Conservation (phyloP, 1,139 yeast species). For the Casaregolazyma lundiana region DNA sequence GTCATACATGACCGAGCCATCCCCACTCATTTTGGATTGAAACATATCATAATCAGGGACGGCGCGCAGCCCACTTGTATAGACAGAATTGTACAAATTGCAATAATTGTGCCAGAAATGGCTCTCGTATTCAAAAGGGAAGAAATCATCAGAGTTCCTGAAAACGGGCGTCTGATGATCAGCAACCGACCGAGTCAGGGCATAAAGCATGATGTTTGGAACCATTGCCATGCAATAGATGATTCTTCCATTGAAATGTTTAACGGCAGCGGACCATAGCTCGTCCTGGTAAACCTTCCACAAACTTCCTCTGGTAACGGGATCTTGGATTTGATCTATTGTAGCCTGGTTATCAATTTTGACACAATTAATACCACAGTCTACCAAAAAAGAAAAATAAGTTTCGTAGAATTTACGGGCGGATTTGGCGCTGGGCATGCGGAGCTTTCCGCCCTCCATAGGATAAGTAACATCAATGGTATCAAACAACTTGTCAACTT, state of each 20-base stretch:
- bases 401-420: constrained; percentile 26
- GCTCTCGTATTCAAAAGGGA: constrained; percentile 25
- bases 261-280: constrained; percentile 20
- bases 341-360: constrained; percentile 32
- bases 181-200: constrained; percentile 13
- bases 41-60: constrained; percentile 34
- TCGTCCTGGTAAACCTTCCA: constrained; percentile 27
- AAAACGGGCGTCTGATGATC: constrained; percentile 21
- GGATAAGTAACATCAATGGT: constrained; percentile 13
- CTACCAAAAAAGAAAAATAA: constrained; percentile 25
- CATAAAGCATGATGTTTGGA: constrained; percentile 24
- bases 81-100: constrained; percentile 27
- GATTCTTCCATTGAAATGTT: constrained; percentile 26
- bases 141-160: constrained; percentile 31
- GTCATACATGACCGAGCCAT: constrained; percentile 3
- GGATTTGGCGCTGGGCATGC: constrained; percentile 17
- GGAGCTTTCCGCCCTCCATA: constrained; percentile 7
- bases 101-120: constrained; percentile 33
- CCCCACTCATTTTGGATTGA: constrained; percentile 21
- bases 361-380: constrained; percentile 27
- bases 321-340: constrained; percentile 25
- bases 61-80: constrained; percentile 25
- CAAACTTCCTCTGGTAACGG: constrained; percentile 18
- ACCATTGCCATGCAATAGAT: constrained; percentile 33
- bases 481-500: constrained; percentile 20